Evolutionary conservation across 139 green algal genomes (phyloP), one percentile per base, ranked within the genome.

Genomic region (Microglena sp.): DNA sequence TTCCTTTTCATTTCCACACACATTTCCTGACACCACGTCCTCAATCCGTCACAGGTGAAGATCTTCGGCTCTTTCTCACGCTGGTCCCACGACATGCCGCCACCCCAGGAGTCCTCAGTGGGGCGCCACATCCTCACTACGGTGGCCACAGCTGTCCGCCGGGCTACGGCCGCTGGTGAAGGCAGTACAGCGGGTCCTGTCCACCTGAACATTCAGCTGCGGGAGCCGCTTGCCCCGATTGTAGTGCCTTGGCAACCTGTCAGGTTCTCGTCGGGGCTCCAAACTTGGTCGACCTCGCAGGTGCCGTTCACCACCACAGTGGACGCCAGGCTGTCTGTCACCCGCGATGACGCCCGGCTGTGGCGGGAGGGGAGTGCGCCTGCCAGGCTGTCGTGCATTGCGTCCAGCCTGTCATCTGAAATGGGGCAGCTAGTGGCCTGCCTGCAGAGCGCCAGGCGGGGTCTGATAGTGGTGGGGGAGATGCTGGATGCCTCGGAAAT

Each of bases 41-140:
- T 30, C 60, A 53, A 11, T 3, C 5, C 27, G 36, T 24, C 45
- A 7, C 80, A 95, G 82, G 84, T 92, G 35, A 94, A 96, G 62
- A 94, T 97, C 28, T 99, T 99, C 81, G 90, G 87, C 6, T 45
- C 60, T 7, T 97, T 91, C 76, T 70, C 75, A 0, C 82, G 94
- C 26, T 97, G 84, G 76, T 73, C 82, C 2, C 66, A 71, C 1
- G 87, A 97, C 62, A 27, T 98, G 33, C 72, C 83, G 1, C 69
- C 92, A 0, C 90, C 92, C 0, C 34, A 46, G 0, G 45, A 72
- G 6, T 64, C 62, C 2, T 11, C 86, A 11, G 83, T 84, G 0
- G 81, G 83, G 7, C 75, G 88, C 28, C 66, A 68, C 4, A 55
- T 90, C 6, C 71, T 97, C 7, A 89, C 86, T 5, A 76, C 75